Evolutionary conservation across 2,329 filamentous ascomycete species (phyloP), one percentile per base, ranked within the genome.

Genomic region (Colletotrichum salicis): DNA sequence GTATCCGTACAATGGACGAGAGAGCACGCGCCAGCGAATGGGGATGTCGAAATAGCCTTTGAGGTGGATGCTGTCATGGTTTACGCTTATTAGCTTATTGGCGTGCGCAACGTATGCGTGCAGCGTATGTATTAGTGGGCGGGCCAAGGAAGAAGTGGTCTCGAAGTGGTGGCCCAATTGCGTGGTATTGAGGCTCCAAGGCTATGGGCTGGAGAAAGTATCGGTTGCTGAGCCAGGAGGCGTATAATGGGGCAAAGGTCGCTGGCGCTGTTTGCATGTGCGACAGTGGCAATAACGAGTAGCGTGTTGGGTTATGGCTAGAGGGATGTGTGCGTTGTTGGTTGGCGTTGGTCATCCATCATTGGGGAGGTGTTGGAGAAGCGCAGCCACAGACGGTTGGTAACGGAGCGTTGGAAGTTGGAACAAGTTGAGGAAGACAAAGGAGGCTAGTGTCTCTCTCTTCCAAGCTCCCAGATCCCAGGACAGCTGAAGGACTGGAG

Each of bases 31-130:
- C 56, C 56, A 33, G 35, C 51, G 57, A 62, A 58, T 41, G 19
- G 24, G 48, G 51, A 70, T 62, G 56, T 67, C 41, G 37, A 54
- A 67, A 45, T 62, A 71, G 64, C 31, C 64, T 71, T 33, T 41
- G 11, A 22, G 41, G 64, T 67, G 57, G 68, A 67, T 52, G 64
- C 64, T 67, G 37, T 52, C 51, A 41, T 45, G 33, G 57, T 48
- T 67, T 62, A 57, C 29, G 54, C 64, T 64, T 62, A 62, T 62
- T 62, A 22, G 41, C 59, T 10, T 62, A 15, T 41, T 48, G 19
- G 41, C 19, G 41, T 22, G 7, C 8, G 19, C 19, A 48, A 10
- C 41, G 41, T 22, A 48, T 19, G 37, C 37, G 37, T 41, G 37
- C 15, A 19, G 37, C 15, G 27, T 5, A 19, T 13, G 37, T 41